These are phyloP conservation scores for Artemisia argyi DNA, from an alignment of 129 eudicot genomes.

Conservation along the genomic window DNA sequence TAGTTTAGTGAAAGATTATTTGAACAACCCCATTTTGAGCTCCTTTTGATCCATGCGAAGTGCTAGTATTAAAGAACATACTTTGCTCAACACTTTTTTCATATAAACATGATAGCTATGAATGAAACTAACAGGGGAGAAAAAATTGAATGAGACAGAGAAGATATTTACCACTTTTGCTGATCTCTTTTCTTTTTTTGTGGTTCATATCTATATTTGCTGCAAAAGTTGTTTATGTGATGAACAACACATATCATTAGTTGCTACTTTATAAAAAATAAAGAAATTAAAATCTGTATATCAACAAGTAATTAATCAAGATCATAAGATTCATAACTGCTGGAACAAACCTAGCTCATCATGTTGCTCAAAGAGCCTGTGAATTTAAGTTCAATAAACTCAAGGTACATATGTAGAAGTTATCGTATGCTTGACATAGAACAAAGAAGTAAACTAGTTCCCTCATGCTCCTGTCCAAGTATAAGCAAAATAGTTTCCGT, in stretches of 20 bases:
- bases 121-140: neutral
- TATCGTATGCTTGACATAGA: no score
- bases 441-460: no score
- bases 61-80: constrained; percentile 49
- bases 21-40: constrained; percentile 82
- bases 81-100: constrained; percentile 26
- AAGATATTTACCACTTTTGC: constrained; percentile 70
- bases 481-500: no score
- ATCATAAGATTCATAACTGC: no score
- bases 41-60: constrained; percentile 86
- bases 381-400: no score
- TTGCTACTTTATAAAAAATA: neutral
- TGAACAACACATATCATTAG: neutral
- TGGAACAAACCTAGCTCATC: no score
- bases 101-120: constrained; percentile 15
- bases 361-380: no score
- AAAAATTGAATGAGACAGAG: constrained; percentile 16
- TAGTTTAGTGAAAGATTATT: no score
- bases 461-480: no score
- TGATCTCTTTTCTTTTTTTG: constrained; percentile 87
- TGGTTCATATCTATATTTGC: constrained; percentile 74
- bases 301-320: neutral
- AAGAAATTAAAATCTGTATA: neutral
- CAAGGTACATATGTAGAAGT: no score
- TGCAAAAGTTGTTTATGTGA: constrained; percentile 31